A percentile compares a stretch with the other conserved stretches of the same genome.
These are phyloP conservation scores for Fomitopsis pinicola DNA, from an alignment of 1,284 basidiomycete genomes.

Conservation along the genomic window DNA sequence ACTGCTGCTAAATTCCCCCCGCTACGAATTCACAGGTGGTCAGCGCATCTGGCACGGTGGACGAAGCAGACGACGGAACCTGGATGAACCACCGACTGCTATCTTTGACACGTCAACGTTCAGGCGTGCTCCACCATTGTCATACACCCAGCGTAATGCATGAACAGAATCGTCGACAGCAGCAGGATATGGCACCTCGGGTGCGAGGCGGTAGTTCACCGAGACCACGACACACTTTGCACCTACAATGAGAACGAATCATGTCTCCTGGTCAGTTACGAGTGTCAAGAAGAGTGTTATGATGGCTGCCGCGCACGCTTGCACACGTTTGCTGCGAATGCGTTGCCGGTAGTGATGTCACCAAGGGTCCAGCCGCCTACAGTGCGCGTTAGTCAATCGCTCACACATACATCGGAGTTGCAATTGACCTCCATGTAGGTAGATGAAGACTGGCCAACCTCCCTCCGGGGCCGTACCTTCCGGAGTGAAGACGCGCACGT, in stretches of 20 bases:
- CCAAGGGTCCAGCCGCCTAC: slow-evolving; percentile 71
- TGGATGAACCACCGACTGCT: slow-evolving; percentile 66
- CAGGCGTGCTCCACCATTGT: slow-evolving; percentile 36
- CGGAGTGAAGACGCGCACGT: slow-evolving; percentile 55
- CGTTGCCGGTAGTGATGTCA: slow-evolving; percentile 50
- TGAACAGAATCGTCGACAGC: slow-evolving; percentile 73
- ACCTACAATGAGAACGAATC: slow-evolving; percentile 26
- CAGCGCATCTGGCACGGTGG: neutral
- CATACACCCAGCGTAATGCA: slow-evolving; percentile 58
- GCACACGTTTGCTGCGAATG: slow-evolving; percentile 57
- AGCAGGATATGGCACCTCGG: slow-evolving; percentile 70
- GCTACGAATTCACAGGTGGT: slow-evolving; percentile 27
- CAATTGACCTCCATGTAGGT: slow-evolving; percentile 53
- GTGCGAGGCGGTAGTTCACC: slow-evolving; percentile 73
- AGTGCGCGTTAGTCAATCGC: neutral
- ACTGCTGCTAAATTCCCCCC: slow-evolving; percentile 72
- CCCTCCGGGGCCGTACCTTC: slow-evolving; percentile 40
- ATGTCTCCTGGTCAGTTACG: neutral
- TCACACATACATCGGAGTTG: too few species aligned
- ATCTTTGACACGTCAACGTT: slow-evolving; percentile 39
- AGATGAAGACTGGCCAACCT: slow-evolving; percentile 62
- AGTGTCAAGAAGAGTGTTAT: neutral
- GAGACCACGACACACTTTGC: slow-evolving; percentile 55
- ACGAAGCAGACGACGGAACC: slow-evolving; percentile 30
- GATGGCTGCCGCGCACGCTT: slow-evolving; percentile 33